These are phyloP conservation scores for Mycena floridula DNA, from an alignment of 768 basidiomycete genomes.

Conservation along the genomic window DNA sequence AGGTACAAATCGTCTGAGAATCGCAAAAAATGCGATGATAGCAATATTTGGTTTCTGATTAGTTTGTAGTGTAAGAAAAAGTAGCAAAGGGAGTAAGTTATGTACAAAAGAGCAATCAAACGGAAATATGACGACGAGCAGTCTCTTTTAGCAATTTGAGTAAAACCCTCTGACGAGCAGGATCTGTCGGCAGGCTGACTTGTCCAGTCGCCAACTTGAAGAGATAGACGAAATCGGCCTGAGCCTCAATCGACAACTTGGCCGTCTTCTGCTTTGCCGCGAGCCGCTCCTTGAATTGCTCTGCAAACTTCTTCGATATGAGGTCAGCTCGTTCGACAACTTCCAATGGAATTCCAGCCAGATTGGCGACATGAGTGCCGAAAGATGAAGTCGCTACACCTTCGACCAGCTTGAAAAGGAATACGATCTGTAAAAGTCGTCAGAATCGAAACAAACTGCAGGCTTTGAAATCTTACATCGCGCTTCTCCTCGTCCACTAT, in stretches of 20 bases:
- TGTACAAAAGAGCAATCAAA: no score
- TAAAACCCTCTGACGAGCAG: constrained; percentile 45
- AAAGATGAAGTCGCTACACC: constrained; percentile 87
- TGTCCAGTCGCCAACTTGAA: constrained; percentile 54
- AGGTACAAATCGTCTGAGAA: no score
- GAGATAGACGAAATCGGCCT: constrained; percentile 88
- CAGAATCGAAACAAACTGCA: constrained; percentile 1
- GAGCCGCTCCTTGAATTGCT: constrained; percentile 79
- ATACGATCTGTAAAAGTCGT: constrained; percentile 59
- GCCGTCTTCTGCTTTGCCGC: constrained; percentile 58
- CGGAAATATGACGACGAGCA: no score
- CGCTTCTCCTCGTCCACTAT: constrained; percentile 88
- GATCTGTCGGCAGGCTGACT: constrained; percentile 44
- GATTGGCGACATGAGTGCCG: constrained; percentile 90
- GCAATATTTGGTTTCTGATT: no score
- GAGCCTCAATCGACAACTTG: constrained; percentile 69
- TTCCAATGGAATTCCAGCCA: constrained; percentile 83
- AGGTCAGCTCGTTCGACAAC: constrained; percentile 87
- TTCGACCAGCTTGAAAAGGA: constrained; percentile 90
- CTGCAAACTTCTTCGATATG: constrained; percentile 81
- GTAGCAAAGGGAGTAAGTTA: no score
- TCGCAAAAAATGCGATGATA: no score
- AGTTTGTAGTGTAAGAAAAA: no score
- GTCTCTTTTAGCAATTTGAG: constrained; percentile 45
- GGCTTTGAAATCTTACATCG: constrained; percentile 44